These are phyloP conservation scores for Debaryomycetaceae sp. DNA, from an alignment of 1,139 yeast genomes.

Conservation along the genomic window DNA sequence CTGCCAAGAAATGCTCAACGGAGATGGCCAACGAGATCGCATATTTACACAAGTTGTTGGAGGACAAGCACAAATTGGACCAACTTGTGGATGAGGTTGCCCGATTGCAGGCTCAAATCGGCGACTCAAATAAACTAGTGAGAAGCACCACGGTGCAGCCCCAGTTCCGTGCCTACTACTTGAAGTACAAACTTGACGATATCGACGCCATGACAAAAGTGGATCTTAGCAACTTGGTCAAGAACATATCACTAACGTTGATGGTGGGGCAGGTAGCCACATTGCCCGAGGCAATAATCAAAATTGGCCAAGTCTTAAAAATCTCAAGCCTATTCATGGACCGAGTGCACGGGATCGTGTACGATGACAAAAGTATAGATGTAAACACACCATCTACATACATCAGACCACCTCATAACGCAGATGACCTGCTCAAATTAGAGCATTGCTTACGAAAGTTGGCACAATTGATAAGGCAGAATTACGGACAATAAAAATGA, in stretches of 20 bases:
- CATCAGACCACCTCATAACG: constrained; percentile 5
- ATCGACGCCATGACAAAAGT: constrained; percentile 23
- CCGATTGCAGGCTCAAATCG: background rate
- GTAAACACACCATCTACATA: constrained; percentile 7
- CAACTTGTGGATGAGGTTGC: background rate
- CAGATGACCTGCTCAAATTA: constrained; percentile 4
- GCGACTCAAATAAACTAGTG: constrained; percentile 2
- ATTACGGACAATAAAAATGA: background rate
- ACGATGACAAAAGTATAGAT: constrained; percentile 4
- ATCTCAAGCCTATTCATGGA: constrained; percentile 5
- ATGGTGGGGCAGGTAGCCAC: constrained; percentile 16
- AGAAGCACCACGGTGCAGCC: constrained; percentile 4
- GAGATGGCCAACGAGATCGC: constrained; percentile 11
- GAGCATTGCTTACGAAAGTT: constrained; percentile 4
- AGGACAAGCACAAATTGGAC: background rate
- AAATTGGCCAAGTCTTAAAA: constrained; percentile 6
- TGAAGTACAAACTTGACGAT: constrained; percentile 22
- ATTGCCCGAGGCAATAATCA: constrained; percentile 2
- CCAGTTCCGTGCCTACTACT: constrained; percentile 21
- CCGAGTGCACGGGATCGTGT: constrained; percentile 5
- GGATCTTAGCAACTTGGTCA: constrained; percentile 26
- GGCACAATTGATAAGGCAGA: constrained; percentile 2
- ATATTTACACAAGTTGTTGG: constrained; percentile 1
- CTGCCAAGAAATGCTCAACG: constrained; percentile 7
- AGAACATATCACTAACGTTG: constrained; percentile 31